Evolutionary conservation across 441 rosid species (phyloP).

Genomic region (Adansonia madagascariensis): DNA sequence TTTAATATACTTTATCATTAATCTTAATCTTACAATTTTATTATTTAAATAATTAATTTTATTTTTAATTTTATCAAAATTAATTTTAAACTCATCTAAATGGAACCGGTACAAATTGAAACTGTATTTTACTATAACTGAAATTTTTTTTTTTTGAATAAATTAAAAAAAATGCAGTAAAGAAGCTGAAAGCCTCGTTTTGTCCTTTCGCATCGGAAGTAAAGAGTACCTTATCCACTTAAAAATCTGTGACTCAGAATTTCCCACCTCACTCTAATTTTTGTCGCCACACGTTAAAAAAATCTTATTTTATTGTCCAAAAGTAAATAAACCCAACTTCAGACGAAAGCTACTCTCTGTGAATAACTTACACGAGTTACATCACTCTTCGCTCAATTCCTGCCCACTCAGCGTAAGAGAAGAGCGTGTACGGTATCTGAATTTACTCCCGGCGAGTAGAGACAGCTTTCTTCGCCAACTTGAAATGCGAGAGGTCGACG

Average conservation of each 20-base stretch:
- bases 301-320: not conserved
- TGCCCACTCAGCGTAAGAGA: not conserved
- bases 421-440: not conserved
- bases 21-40: too few relatives aligned
- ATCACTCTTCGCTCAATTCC: not conserved
- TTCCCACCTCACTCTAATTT: not conserved
- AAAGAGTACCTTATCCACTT: not conserved
- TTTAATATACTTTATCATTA: too few relatives aligned
- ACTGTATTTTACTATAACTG: not conserved
- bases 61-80: too few relatives aligned
- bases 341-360: not conserved
- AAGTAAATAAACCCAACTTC: not conserved
- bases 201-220: slow-evolving; percentile 3
- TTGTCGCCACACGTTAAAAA: not conserved
- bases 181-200: slow-evolving; percentile 1
- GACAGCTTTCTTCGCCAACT: not conserved
- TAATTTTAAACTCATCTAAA: too few relatives aligned
- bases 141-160: not conserved
- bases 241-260: not conserved
- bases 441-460: not conserved
- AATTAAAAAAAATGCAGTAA: not conserved
- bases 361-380: not conserved
- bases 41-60: too few relatives aligned
- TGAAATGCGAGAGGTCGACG: not conserved
- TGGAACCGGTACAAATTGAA: too few relatives aligned